These are phyloP conservation scores for Myriosclerotinia curreyana DNA, from an alignment of 2,329 filamentous ascomycete genomes.

Conservation along the genomic window DNA sequence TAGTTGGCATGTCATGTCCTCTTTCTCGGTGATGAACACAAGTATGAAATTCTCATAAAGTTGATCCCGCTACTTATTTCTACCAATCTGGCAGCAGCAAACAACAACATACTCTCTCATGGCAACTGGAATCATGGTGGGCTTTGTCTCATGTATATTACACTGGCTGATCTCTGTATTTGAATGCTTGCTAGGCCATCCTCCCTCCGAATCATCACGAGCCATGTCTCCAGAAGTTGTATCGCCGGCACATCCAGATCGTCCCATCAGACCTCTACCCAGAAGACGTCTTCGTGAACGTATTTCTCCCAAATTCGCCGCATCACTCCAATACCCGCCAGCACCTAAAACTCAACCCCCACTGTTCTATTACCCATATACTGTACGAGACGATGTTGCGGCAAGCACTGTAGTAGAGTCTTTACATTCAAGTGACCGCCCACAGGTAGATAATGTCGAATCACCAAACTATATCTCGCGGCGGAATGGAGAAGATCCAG, in stretches of 20 bases:
- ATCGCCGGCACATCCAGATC: slow-evolving; percentile 74
- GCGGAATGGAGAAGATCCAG: slow-evolving; percentile 53
- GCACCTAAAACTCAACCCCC: slow-evolving; percentile 67
- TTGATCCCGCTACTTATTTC: slow-evolving; percentile 11
- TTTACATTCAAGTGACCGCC: slow-evolving; percentile 35
- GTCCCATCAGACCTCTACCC: slow-evolving; percentile 88
- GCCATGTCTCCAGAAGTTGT: slow-evolving; percentile 69
- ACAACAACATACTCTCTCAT: neutral
- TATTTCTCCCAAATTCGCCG: slow-evolving; percentile 79
- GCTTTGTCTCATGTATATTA: slow-evolving; percentile 21
- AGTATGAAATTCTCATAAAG: slow-evolving; percentile 22
- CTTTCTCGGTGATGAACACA: slow-evolving; percentile 22
- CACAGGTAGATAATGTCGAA: slow-evolving; percentile 37
- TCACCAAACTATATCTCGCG: slow-evolving; percentile 43
- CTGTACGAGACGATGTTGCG: slow-evolving; percentile 39
- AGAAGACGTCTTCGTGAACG: slow-evolving; percentile 84
- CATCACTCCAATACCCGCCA: slow-evolving; percentile 78
- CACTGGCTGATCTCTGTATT: slow-evolving; percentile 23
- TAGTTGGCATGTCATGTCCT: slow-evolving; percentile 21
- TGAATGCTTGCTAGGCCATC: slow-evolving; percentile 33
- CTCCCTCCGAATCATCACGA: slow-evolving; percentile 39
- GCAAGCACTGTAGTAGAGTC: slow-evolving; percentile 37
- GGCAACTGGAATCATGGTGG: slow-evolving; percentile 18
- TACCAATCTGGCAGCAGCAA: slow-evolving; percentile 16
- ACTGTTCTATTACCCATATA: slow-evolving; percentile 68